Base-by-base conservation (phyloP, 208 protist species). In the Leishmania mexicana region DNA sequence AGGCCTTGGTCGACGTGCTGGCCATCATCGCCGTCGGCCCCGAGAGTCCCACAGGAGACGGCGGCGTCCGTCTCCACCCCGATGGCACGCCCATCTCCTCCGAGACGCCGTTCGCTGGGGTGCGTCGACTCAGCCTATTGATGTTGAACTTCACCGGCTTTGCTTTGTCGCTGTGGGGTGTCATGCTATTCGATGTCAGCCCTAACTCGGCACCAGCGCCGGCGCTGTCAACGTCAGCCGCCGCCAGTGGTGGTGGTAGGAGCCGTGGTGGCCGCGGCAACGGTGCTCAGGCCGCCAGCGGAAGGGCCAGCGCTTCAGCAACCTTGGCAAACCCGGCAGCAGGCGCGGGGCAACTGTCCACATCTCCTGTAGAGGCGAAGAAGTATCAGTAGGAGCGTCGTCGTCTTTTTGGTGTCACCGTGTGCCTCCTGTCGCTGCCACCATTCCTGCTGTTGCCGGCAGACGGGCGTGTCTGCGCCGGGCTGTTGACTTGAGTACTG, bases 1-100 rank as follows among this genome's bases (percentile, higher is more conserved):
- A 85, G 67, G 85, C 75, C 38, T 38, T 88, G 13, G 72, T 83
- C 28, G 79, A 81, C 38, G 83, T 84, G 31, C 31, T 84, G 45
- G 71, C 83, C 17, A 60, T 77, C 40, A 68, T 87, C 28, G 54
- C 77, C n/a, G 79, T 45, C 31, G 76, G 73, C n/a, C 45, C 64
- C 2, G 79, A 75, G 21, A 35, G n/a, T 17, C 64, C 71, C n/a
- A 53, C 62, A 38, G 78, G 21, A 6, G 77, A 40, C 4, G 21
- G 17, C 58, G 57, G 54, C 19, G 42, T 64, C 47, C 78, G 78
- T 42, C 72, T 78, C 60, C 54, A 71, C 81, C 72, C 62, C 8
- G 76, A 81, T 62, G 83, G 75, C 70, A 35, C 80, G 42, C 71
- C 78, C 21, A 64, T 78, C 3, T 45, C 24, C 31, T 42, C 58